Evolutionary conservation across 257 asterid genomes (phyloP).

Genomic region (Catharanthus roseus): DNA sequence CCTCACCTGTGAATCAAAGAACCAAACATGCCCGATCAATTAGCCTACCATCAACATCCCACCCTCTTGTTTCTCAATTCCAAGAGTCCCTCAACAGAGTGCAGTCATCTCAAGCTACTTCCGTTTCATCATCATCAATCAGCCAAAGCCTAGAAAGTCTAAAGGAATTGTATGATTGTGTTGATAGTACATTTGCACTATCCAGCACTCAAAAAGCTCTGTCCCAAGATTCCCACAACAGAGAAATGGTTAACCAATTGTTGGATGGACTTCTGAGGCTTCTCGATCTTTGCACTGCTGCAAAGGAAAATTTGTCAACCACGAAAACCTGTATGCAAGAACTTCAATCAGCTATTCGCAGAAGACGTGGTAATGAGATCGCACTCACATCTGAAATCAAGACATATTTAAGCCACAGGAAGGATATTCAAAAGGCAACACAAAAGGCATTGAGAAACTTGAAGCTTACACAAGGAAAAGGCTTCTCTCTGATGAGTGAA

Average conservation of each 20-base stretch:
- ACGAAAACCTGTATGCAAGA: constrained; percentile 18
- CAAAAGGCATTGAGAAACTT: constrained; percentile 22
- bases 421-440: constrained; percentile 28
- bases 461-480: constrained; percentile 7
- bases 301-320: constrained; percentile 25
- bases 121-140: constrained; percentile 19
- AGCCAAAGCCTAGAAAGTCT: constrained; percentile 16
- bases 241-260: constrained; percentile 17
- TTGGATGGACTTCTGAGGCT: constrained; percentile 29
- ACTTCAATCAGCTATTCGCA: constrained; percentile 30
- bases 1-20: constrained; percentile 8
- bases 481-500: constrained; percentile 7
- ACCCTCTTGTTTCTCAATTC: constrained; percentile 20
- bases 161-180: constrained; percentile 18
- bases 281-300: constrained; percentile 29
- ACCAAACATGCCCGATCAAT: constrained; percentile 19
- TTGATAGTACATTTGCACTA: constrained; percentile 22
- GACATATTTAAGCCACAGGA: constrained; percentile 14
- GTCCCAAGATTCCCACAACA: constrained; percentile 13
- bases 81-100: constrained; percentile 14
- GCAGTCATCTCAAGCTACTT: constrained; percentile 14
- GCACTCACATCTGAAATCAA: constrained; percentile 15
- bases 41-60: constrained; percentile 25
- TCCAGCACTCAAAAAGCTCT: constrained; percentile 26
- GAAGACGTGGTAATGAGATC: constrained; percentile 16